Evolutionary conservation across 1,139 yeast genomes (phyloP).

Genomic region (Nakaseomyces sp.): DNA sequence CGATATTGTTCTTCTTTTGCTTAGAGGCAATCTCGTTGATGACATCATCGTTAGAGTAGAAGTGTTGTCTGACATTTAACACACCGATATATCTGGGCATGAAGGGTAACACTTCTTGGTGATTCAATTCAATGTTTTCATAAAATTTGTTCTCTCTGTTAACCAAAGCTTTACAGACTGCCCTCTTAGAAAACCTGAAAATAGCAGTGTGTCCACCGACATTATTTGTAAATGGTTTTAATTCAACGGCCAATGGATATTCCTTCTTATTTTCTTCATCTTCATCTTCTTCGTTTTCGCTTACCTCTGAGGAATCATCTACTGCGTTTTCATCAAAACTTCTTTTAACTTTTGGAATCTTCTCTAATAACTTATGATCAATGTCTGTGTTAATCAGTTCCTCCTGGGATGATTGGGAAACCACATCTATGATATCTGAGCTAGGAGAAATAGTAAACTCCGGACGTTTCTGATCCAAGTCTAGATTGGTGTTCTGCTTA

Average conservation of each 20-base stretch:
- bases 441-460: neutral
- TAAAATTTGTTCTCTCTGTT: slow-evolving; percentile 88
- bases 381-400: neutral
- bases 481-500: neutral
- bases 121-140: slow-evolving; percentile 72
- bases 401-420: neutral
- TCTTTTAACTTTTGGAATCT: slow-evolving; percentile 1
- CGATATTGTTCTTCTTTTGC: slow-evolving; percentile 6
- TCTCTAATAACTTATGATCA: neutral
- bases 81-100: slow-evolving; percentile 96
- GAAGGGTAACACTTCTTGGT: slow-evolving; percentile 66
- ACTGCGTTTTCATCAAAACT: slow-evolving; percentile 2
- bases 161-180: slow-evolving; percentile 91
- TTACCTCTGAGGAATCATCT: slow-evolving; percentile 14
- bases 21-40: slow-evolving; percentile 10
- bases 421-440: slow-evolving; percentile 3
- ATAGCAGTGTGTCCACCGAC: slow-evolving; percentile 99
- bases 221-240: slow-evolving; percentile 79
- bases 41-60: slow-evolving; percentile 23
- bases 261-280: slow-evolving; percentile 29
- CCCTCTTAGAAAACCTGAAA: slow-evolving; percentile 79
- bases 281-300: slow-evolving; percentile 17
- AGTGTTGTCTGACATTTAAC: slow-evolving; percentile 68
- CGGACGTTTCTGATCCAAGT: neutral
- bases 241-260: slow-evolving; percentile 69